A percentile compares a stretch with the other conserved stretches of the same genome.
Conservation (phyloP, 768 basidiomycete genomes). For the Mycena olivaceomarginata region DNA sequence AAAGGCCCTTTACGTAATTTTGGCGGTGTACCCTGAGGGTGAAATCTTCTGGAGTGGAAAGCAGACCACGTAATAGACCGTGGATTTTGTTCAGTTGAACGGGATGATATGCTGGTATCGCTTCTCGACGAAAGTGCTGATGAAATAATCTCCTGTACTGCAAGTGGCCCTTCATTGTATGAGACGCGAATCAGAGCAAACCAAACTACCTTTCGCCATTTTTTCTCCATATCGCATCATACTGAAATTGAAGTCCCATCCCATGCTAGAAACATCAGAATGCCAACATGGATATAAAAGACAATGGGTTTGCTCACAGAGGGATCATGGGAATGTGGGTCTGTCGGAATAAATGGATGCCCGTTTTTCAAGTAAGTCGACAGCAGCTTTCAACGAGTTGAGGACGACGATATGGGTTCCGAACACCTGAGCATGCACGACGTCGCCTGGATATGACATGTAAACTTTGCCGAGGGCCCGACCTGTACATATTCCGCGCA, state of each 20-base stretch:
- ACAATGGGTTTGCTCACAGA: constrained; percentile 1
- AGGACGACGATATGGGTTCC: not conserved
- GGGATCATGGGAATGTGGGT: not conserved
- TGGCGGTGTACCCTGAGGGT: too few species aligned
- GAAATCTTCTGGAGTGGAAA: constrained; percentile 32
- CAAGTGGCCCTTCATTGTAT: not conserved
- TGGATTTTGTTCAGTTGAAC: constrained; percentile 49
- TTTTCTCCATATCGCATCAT: constrained; percentile 50
- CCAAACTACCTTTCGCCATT: constrained; percentile 48
- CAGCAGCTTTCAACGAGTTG: not conserved
- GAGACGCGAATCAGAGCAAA: not conserved
- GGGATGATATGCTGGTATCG: constrained; percentile 42
- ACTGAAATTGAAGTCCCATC: not conserved
- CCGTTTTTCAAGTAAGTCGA: constrained; percentile 12
- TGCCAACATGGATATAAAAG: not conserved
- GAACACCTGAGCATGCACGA: constrained; percentile 3
- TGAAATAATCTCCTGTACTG: constrained; percentile 52
- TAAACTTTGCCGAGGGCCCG: too few species aligned
- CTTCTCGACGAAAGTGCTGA: constrained; percentile 49
- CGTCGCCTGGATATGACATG: not conserved
- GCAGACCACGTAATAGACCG: constrained; percentile 42
- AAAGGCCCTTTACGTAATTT: too few species aligned
- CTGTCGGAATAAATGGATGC: not conserved
- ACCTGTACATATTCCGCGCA: not conserved
- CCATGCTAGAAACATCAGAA: constrained; percentile 1